Conservation (phyloP, 2,329 filamentous ascomycete species). For the Elsinoe ampelina region DNA sequence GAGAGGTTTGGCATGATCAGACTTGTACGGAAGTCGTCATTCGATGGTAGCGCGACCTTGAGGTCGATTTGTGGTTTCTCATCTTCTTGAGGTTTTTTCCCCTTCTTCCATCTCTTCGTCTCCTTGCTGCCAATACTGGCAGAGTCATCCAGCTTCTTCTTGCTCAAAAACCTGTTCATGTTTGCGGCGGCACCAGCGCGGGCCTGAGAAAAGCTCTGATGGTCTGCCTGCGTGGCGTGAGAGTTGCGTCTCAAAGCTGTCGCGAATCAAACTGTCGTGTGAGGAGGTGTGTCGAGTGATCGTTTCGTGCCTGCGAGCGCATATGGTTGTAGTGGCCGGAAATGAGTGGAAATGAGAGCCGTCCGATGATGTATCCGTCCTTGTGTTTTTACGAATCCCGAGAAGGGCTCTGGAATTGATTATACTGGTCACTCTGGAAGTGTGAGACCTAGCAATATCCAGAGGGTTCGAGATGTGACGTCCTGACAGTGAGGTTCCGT, state of each 20-base stretch:
- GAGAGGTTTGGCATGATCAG: constrained; percentile 91
- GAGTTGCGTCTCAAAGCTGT: not conserved
- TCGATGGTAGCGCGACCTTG: constrained; percentile 62
- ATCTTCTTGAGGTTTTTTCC: constrained; percentile 41
- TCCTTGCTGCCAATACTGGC: constrained; percentile 9
- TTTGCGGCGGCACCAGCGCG: constrained; percentile 14
- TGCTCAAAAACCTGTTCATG: constrained; percentile 72
- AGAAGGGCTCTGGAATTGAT: not conserved
- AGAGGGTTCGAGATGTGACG: not conserved
- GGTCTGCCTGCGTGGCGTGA: not conserved
- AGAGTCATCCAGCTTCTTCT: constrained; percentile 60
- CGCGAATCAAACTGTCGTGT: not conserved
- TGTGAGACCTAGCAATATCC: not conserved
- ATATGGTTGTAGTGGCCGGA: not conserved
- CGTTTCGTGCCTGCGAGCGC: not conserved
- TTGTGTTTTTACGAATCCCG: not conserved
- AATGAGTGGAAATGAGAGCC: constrained; percentile 11
- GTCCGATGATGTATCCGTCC: not conserved
- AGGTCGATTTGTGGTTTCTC: constrained; percentile 63
- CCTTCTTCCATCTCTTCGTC: constrained; percentile 35
- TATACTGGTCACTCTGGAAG: not conserved
- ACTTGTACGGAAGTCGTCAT: constrained; percentile 89
- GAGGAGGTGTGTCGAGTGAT: not conserved
- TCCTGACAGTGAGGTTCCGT: not conserved
- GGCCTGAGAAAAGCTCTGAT: not conserved